Base-by-base conservation (phyloP, 2,329 filamentous ascomycete genomes). In the Xylariaceae sp. region DNA sequence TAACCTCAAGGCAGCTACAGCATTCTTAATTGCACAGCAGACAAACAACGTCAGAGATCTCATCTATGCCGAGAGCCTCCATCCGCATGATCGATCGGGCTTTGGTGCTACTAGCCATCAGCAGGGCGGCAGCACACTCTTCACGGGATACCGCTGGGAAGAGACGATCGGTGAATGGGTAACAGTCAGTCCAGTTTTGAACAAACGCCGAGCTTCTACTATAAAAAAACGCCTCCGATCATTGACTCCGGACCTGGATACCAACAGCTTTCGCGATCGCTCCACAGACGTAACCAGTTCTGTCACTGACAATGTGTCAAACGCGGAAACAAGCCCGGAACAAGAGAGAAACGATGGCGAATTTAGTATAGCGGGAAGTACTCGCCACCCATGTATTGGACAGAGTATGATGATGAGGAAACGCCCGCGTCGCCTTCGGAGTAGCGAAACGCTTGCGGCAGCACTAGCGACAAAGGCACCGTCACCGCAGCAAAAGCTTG, bases 101-200 rank as follows among this genome's bases (percentile, higher is more conserved):
- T 39, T 52, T 14, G 39, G 43, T 29, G 23, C 47, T 33, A 50
- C 33, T 14, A 53, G 26, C 17, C 47, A 34, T 24, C 34, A 50
- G 7, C 53, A 45, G 12, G 50, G 19, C 16, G 33, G 19, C 12
- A 39, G 33, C 40, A 56, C 63, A 7, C 63, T 71, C 19, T 71
- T 71, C 52, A 68, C 59, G 33, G 68, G 61, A 67, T 82, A 75
- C 69, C 71, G 78, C 28, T 85, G 82, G 82, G 82, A 84, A 65
- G 81, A 83, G 64, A 79, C 77, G 40, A 83, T 85, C 65, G 77
- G 79, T 31, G 82, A 84, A 67, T 85, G 82, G 82, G 77, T 85
- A 47, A 79, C 75, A 16, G 74, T 71, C 34, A 82, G 79, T 40
- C 81, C 81, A 24, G 69, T 65, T 47, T 44, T 59, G 33, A 69